Percentiles rank a stretch among this genome's conserved stretches.
These are phyloP conservation scores for Triangularia setosa DNA, from an alignment of 2,329 filamentous ascomycete genomes.

Conservation along the genomic window DNA sequence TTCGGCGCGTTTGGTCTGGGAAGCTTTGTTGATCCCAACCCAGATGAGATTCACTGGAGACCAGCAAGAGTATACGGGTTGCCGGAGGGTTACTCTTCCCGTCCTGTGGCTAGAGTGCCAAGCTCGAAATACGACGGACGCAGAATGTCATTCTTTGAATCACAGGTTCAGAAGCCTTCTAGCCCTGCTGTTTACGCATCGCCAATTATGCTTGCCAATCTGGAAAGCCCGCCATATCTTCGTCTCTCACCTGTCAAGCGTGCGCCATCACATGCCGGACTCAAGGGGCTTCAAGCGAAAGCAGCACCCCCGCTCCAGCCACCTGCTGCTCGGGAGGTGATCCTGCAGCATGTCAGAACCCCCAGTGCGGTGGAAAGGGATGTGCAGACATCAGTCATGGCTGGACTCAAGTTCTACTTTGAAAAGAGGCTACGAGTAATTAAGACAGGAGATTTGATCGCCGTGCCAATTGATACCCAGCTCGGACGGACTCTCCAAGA, in stretches of 20 bases:
- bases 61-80: slow-evolving; percentile 86
- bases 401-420: slow-evolving; percentile 84
- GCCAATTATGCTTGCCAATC: slow-evolving; percentile 80
- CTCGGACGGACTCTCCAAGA: slow-evolving; percentile 80
- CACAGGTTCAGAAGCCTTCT: slow-evolving; percentile 59
- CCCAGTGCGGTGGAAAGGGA: slow-evolving; percentile 82
- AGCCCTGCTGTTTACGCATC: slow-evolving; percentile 70
- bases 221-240: slow-evolving; percentile 74
- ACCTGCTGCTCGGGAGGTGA: slow-evolving; percentile 69
- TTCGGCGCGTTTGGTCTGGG: slow-evolving; percentile 65
- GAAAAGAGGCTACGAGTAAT: slow-evolving; percentile 77
- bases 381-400: slow-evolving; percentile 80
- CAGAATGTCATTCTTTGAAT: slow-evolving; percentile 61
- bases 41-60: slow-evolving; percentile 66
- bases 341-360: slow-evolving; percentile 81
- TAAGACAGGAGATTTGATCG: slow-evolving; percentile 82
- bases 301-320: slow-evolving; percentile 53
- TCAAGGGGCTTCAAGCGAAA: slow-evolving; percentile 51
- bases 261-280: slow-evolving; percentile 37
- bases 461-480: slow-evolving; percentile 81
- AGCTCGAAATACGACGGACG: slow-evolving; percentile 49
- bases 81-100: slow-evolving; percentile 66
- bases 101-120: slow-evolving; percentile 58
- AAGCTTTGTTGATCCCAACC: slow-evolving; percentile 60
- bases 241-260: slow-evolving; percentile 69